phyloP scores from a whole-genome alignment of 192 early-diverging fungal species.

The Podila minutissima region DNA sequence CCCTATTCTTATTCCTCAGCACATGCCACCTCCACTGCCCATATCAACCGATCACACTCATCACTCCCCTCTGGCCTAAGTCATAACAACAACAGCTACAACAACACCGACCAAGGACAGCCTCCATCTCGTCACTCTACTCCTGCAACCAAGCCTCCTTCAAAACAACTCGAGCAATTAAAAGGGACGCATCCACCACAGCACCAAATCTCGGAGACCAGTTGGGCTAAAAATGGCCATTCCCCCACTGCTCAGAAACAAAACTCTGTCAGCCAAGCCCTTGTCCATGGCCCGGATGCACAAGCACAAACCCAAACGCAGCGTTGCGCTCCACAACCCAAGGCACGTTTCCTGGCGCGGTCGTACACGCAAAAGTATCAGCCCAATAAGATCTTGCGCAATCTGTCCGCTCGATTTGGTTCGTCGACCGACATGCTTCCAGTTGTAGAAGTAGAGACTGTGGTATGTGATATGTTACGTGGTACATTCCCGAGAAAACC shows the following conservation, averaged over 20 bases:
- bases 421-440: not conserved
- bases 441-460: not conserved
- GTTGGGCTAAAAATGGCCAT: not conserved
- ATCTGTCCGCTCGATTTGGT: constrained; percentile 1
- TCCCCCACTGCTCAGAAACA: too few relatives aligned
- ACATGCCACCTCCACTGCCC: too few relatives aligned
- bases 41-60: too few relatives aligned
- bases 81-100: too few relatives aligned
- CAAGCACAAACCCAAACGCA: not conserved
- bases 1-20: too few relatives aligned
- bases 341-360: not conserved
- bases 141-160: constrained; percentile 5
- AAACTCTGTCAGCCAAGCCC: too few relatives aligned
- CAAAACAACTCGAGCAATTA: not conserved
- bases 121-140: not conserved
- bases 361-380: not conserved
- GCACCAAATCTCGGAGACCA: not conserved
- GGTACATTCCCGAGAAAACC: not conserved
- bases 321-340: not conserved
- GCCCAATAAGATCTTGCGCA: constrained; percentile 1
- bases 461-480: not conserved
- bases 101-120: constrained; percentile 5
- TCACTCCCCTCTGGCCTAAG: too few relatives aligned
- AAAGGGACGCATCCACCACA: not conserved
- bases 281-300: not conserved